Percentiles rank a stretch among this genome's conserved stretches.
Evolutionary conservation across 2,329 filamentous ascomycete species (phyloP).

Genomic region (Aureobasidium mangrovei): DNA sequence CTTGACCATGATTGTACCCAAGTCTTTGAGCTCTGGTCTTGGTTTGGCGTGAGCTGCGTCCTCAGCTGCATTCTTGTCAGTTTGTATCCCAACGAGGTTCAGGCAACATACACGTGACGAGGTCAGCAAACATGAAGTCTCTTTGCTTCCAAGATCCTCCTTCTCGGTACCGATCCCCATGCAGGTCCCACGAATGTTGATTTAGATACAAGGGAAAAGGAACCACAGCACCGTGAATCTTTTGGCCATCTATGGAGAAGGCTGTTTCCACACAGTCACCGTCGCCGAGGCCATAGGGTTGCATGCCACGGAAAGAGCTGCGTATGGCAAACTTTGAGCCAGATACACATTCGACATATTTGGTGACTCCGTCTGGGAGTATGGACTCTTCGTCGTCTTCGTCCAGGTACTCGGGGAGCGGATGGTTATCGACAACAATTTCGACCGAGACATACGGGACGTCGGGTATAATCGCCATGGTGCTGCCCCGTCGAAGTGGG

Average conservation of each 20-base stretch:
- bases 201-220: background rate
- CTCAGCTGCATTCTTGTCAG: background rate
- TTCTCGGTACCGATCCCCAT: background rate
- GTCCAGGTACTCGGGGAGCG: slow-evolving; percentile 19
- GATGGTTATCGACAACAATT: slow-evolving; percentile 16
- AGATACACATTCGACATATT: slow-evolving; percentile 20
- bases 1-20: background rate
- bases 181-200: too few relatives aligned
- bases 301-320: background rate
- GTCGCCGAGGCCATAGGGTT: background rate
- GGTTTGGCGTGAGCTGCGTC: background rate
- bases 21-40: background rate
- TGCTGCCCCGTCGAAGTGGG: background rate
- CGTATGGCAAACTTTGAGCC: slow-evolving; percentile 19
- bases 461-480: slow-evolving; percentile 19
- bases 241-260: background rate
- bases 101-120: background rate
- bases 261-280: background rate
- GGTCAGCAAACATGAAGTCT: background rate
- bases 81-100: background rate
- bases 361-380: slow-evolving; percentile 12
- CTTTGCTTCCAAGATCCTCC: background rate
- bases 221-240: background rate
- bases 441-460: slow-evolving; percentile 19
- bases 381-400: slow-evolving; percentile 8